Evolutionary conservation across 2,329 filamentous ascomycete genomes (phyloP).

Genomic region (Truncatella angustata): DNA sequence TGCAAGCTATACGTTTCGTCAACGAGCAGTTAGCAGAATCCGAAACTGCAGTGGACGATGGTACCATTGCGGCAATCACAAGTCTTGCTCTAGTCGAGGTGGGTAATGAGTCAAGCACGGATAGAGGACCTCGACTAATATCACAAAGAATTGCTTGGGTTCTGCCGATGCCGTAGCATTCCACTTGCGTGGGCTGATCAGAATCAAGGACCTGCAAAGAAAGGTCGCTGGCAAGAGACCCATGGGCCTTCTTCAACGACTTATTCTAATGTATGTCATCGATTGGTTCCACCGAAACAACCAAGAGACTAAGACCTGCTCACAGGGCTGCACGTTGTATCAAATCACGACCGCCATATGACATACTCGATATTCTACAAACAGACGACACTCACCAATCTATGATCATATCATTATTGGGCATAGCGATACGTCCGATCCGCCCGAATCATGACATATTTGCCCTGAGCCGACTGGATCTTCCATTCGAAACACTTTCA

Average conservation of each 20-base stretch:
- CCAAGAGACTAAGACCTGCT: neutral
- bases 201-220: constrained; percentile 29
- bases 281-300: neutral
- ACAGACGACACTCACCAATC: constrained; percentile 42
- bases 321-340: constrained; percentile 39
- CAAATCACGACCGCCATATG: constrained; percentile 35
- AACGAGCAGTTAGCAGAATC: constrained; percentile 39
- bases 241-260: constrained; percentile 38
- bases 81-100: constrained; percentile 44
- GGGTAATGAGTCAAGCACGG: constrained; percentile 8
- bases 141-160: constrained; percentile 38
- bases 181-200: constrained; percentile 38
- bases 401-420: constrained; percentile 42
- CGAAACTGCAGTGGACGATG: constrained; percentile 37
- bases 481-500: constrained; percentile 22
- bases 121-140: constrained; percentile 12
- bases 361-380: constrained; percentile 35
- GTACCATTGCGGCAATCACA: constrained; percentile 42
- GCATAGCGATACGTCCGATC: constrained; percentile 41
- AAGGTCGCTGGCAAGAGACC: constrained; percentile 24
- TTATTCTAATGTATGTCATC: constrained; percentile 38
- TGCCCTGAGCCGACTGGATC: constrained; percentile 22
- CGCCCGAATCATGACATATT: constrained; percentile 35
- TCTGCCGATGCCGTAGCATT: constrained; percentile 42
- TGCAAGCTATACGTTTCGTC: constrained; percentile 45